Evolutionary conservation across 2,329 filamentous ascomycete genomes (phyloP).

Genomic region (Alternaria sp.): DNA sequence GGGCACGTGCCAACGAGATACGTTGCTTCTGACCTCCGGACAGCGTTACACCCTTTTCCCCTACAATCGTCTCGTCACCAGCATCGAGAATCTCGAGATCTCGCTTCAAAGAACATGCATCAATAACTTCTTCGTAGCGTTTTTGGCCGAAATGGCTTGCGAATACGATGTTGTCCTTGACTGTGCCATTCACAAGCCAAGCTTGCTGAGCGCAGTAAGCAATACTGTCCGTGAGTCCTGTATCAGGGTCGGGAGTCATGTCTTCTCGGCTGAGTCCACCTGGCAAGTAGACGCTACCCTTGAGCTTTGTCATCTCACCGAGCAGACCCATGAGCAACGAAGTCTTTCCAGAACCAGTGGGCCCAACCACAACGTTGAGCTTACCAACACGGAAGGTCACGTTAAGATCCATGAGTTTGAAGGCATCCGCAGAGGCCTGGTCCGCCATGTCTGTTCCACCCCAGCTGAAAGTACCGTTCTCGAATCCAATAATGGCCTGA

Average conservation of each 20-base stretch:
- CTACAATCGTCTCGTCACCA: slow-evolving; percentile 91
- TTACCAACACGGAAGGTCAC: slow-evolving; percentile 84
- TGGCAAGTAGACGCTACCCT: slow-evolving; percentile 83
- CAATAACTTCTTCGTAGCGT: slow-evolving; percentile 86
- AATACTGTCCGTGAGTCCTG: slow-evolving; percentile 86
- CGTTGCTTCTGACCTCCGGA: slow-evolving; percentile 98
- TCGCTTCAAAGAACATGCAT: slow-evolving; percentile 88
- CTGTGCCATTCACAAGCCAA: slow-evolving; percentile 95
- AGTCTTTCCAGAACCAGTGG: slow-evolving; percentile 94
- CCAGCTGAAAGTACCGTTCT: slow-evolving; percentile 88
- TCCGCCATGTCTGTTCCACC: slow-evolving; percentile 65
- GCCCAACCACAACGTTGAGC: slow-evolving; percentile 90
- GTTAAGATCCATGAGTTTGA: slow-evolving; percentile 82
- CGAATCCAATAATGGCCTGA: slow-evolving; percentile 81
- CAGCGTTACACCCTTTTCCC: slow-evolving; percentile 95
- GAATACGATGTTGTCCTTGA: slow-evolving; percentile 96
- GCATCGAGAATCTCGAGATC: slow-evolving; percentile 92
- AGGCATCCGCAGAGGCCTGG: slow-evolving; percentile 70
- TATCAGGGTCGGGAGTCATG: slow-evolving; percentile 79
- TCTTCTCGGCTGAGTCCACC: slow-evolving; percentile 87
- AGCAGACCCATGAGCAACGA: slow-evolving; percentile 94
- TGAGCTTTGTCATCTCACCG: slow-evolving; percentile 90
- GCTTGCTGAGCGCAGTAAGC: slow-evolving; percentile 97
- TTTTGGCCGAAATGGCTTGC: slow-evolving; percentile 80
- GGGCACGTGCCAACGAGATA: slow-evolving; percentile 91